Percentiles rank a stretch among this genome's conserved stretches.
Conservation (phyloP, 2,329 filamentous ascomycete species). For the Cadophora luteo-olivacea region DNA sequence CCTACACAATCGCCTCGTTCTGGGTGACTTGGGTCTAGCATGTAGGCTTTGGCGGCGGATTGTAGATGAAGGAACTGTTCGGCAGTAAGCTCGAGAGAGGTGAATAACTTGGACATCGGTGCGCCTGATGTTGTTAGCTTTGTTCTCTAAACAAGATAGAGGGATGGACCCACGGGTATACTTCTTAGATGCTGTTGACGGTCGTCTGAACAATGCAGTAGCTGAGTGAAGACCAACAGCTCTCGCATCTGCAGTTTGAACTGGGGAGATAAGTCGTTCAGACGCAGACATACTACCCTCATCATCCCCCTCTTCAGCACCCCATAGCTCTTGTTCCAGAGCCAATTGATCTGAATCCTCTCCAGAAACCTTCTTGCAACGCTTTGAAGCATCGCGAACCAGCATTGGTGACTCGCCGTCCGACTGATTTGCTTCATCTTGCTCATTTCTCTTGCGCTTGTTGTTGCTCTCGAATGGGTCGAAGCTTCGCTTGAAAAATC, state of each 20-base stretch:
- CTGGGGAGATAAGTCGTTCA: conserved; percentile 24
- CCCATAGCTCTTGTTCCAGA: conserved; percentile 42
- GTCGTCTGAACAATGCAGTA: conserved; percentile 40
- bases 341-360: conserved; percentile 34
- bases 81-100: conserved; percentile 39
- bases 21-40: conserved; percentile 42
- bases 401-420: neutral
- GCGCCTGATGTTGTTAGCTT: conserved; percentile 35
- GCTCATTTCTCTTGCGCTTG: conserved; percentile 21
- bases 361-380: conserved; percentile 12
- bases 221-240: conserved; percentile 41
- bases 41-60: conserved; percentile 43
- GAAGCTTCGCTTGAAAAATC: conserved; percentile 17
- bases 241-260: conserved; percentile 35
- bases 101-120: conserved; percentile 42
- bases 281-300: conserved; percentile 21
- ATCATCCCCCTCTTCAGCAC: conserved; percentile 35
- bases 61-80: conserved; percentile 43
- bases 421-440: conserved; percentile 3
- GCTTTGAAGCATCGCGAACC: conserved; percentile 22
- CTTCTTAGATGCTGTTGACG: conserved; percentile 41
- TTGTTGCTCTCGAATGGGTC: conserved; percentile 7
- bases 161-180: conserved; percentile 38
- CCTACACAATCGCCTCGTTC: conserved; percentile 42
- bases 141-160: neutral